A percentile compares a stretch with the other conserved stretches of the same genome.
phyloP scores from a whole-genome alignment of 352 stramenopile species.

The Hyaloperonospora brassicae region DNA sequence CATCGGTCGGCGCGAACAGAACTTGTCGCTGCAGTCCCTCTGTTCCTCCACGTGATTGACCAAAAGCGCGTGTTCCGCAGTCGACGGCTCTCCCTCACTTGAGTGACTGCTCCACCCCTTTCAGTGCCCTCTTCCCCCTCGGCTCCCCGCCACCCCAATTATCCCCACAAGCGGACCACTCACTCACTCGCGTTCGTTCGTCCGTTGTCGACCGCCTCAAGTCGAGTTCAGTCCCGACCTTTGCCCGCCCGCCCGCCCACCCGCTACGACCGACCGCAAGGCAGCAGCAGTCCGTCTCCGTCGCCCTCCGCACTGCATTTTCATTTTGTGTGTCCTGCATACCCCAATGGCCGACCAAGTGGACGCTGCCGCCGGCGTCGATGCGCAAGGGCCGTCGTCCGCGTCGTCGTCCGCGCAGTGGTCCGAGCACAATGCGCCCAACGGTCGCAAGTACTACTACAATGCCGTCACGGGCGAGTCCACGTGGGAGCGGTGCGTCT shows the following conservation, averaged over 20 bases:
- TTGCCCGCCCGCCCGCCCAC: no score
- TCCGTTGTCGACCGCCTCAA: conserved; percentile 12
- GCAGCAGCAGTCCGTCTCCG: conserved; percentile 8
- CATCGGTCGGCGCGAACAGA: no score
- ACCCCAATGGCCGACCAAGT: conserved; percentile 64
- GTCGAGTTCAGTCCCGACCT: no score
- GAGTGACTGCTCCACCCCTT: conserved; percentile 10
- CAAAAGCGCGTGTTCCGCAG: no score
- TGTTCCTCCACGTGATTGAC: no score
- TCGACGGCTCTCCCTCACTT: conserved; percentile 1
- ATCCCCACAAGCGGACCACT: conserved; percentile 23
- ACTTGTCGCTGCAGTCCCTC: no score
- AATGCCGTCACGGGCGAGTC: conserved; percentile 86
- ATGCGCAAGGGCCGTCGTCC: conserved; percentile 23
- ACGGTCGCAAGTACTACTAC: conserved; percentile 90
- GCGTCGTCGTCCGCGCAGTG: conserved; percentile 47
- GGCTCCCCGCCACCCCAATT: conserved; percentile 21
- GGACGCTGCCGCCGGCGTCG: conserved; percentile 30
- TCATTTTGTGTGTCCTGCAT: conserved; percentile 46
- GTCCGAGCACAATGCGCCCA: conserved; percentile 87
- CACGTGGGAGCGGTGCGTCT: conserved; percentile 78
- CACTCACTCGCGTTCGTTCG: conserved; percentile 9
- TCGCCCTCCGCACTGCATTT: conserved; percentile 38
- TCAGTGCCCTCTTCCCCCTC: conserved; percentile 13
- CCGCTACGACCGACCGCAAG: background rate